Base-by-base conservation (phyloP, 768 basidiomycete species). In the Phylloporus sp. region DNA sequence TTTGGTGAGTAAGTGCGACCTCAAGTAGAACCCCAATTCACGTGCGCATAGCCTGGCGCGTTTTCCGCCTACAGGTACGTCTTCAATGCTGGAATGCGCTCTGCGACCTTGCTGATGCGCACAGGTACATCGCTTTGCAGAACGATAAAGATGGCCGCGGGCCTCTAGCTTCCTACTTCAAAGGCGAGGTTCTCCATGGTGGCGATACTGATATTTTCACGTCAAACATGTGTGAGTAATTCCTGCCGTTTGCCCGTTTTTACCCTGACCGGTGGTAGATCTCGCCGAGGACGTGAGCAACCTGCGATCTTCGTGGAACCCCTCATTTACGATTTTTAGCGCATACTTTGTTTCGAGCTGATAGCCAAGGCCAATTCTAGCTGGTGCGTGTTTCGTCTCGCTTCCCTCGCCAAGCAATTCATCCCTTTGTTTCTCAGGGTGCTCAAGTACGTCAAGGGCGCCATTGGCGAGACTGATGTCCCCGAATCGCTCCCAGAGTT, bases 381-480 rank as follows among this genome's bases (percentile, higher is more conserved):
- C 66, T 90, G 92, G 87, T 86, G 48, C 44, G 72, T 57, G 23
- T 63, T 62, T 36, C 3, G 21, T 18, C 20, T 24, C n/a, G 15
- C 11, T 40, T 9, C 4, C 6, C 14, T 38, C 9, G 24, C 23
- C 9, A 41, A 34, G 6, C n/a, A 17, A 18, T 47, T 48, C 28
- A 52, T 11, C 35, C 56, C 14, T 55, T 31, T 24, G 33, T 40
- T 55, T 56, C 59, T 56, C 52, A 96, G 95, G 95, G 76, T 90
- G n/a, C 77, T 99, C 42, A 90, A 88, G 74, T 99, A 96, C 60
- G 93, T 98, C 59, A 90, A 90, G 64, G 87, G 89, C 22, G 93
- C 94, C 4, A 81, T 90, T 41, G 94, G 85, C 15, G 89, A 92
- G 63, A 95, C 92, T 0, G 93, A 97, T 65, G 94, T 97, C 6